phyloP scores from a whole-genome alignment of 805 yeast genomes.

The Candida schatavii region DNA sequence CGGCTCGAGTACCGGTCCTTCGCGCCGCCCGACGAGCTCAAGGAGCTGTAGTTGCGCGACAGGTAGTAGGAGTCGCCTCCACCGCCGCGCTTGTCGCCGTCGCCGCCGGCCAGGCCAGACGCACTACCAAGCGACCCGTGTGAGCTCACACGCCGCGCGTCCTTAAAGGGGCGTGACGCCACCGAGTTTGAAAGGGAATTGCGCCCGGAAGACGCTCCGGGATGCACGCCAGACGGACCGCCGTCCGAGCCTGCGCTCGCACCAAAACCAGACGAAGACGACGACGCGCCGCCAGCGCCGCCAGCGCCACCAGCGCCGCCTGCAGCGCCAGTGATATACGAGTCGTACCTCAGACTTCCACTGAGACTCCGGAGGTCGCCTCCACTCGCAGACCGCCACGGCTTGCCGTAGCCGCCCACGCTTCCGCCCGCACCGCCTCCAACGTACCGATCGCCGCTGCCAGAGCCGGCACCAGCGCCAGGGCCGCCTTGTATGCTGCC shows the following conservation, averaged over 20 bases:
- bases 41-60: slow-evolving; percentile 7
- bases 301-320: neutral
- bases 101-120: neutral
- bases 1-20: slow-evolving; percentile 4
- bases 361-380: neutral
- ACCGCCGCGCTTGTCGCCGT: neutral
- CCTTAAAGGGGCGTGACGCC: neutral
- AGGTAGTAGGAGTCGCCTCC: slow-evolving; percentile 30
- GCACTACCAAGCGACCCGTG: neutral
- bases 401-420: slow-evolving; percentile 5
- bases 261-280: neutral
- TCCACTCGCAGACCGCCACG: slow-evolving; percentile 4
- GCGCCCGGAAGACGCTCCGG: slow-evolving; percentile 1
- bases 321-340: neutral
- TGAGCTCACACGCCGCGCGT: slow-evolving; percentile 2
- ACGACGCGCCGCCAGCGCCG: slow-evolving; percentile 7
- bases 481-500: neutral
- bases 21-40: neutral
- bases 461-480: neutral
- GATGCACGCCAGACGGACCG: neutral
- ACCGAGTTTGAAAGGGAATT: slow-evolving; percentile 2
- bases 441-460: neutral
- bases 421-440: neutral
- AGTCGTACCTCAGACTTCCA: neutral
- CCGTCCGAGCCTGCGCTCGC: neutral